phyloP scores from a whole-genome alignment of 441 rosid species.

The Jatropha multifida region DNA sequence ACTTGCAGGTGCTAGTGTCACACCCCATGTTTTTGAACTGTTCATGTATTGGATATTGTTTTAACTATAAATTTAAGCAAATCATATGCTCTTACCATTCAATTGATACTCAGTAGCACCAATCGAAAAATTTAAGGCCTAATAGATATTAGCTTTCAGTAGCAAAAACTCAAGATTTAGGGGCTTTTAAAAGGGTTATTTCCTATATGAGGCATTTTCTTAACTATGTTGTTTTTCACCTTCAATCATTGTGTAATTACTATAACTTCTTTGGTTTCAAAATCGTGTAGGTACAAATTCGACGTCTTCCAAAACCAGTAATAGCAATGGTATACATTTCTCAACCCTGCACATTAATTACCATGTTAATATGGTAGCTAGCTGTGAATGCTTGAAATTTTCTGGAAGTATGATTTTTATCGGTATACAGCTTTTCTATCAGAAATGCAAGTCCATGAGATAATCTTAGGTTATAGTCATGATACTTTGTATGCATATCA shows the following conservation, averaged over 20 bases:
- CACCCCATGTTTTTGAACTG: not conserved
- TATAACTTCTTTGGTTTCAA: constrained; percentile 14
- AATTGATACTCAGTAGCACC: not conserved
- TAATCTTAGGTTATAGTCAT: not conserved
- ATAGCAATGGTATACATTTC: constrained; percentile 74
- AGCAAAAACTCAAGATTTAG: not conserved
- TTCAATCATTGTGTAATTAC: constrained; percentile 4
- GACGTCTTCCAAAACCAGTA: constrained; percentile 93
- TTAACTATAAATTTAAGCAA: not conserved
- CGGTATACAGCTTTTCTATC: not conserved
- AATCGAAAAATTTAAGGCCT: not conserved
- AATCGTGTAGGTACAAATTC: constrained; percentile 70
- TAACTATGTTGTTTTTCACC: not conserved
- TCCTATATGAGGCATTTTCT: not conserved
- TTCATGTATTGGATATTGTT: not conserved
- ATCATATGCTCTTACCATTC: no score
- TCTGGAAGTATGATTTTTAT: not conserved
- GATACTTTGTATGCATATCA: constrained; percentile 23
- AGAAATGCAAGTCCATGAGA: constrained; percentile 4
- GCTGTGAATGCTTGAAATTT: not conserved
- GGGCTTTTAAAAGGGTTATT: not conserved
- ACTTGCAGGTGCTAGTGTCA: constrained; percentile 60
- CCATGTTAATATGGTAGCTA: not conserved
- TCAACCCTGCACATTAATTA: not conserved
- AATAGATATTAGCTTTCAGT: not conserved